phyloP scores from a whole-genome alignment of 441 rosid genomes.

The Aleurites moluccanus region DNA sequence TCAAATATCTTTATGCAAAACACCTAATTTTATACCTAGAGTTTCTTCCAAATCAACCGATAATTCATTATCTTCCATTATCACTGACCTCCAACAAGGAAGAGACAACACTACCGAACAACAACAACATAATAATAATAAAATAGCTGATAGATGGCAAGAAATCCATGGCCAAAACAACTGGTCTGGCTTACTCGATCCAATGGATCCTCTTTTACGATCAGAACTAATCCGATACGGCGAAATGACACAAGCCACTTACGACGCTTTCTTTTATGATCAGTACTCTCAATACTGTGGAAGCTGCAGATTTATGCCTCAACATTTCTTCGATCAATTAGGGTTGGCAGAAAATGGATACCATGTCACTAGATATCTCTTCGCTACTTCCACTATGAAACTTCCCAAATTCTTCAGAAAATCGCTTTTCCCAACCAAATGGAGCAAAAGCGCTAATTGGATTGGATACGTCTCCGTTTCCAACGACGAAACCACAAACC shows the following conservation, averaged over 20 bases:
- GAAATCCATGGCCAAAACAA: not conserved
- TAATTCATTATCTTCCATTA: slow-evolving; percentile 28
- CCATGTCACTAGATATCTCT: slow-evolving; percentile 47
- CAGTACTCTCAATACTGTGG: slow-evolving; percentile 58
- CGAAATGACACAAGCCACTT: slow-evolving; percentile 65
- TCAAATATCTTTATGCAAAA: not conserved
- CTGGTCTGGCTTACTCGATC: not conserved
- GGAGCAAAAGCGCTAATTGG: slow-evolving; percentile 73
- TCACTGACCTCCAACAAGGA: slow-evolving; percentile 34
- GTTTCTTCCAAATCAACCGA: slow-evolving; percentile 26
- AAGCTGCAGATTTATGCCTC: slow-evolving; percentile 45
- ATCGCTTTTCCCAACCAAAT: slow-evolving; percentile 58
- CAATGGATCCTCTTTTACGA: slow-evolving; percentile 52
- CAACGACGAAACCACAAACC: slow-evolving; percentile 50
- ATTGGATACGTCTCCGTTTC: slow-evolving; percentile 83
- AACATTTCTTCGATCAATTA: slow-evolving; percentile 41
- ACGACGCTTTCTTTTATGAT: slow-evolving; percentile 65
- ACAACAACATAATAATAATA: slow-evolving; percentile 1
- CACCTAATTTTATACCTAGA: not conserved
- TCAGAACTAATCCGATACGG: slow-evolving; percentile 71
- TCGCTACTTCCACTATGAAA: slow-evolving; percentile 56
- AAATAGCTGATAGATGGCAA: not conserved
- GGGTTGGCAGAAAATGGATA: slow-evolving; percentile 55
- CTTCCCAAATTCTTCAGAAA: slow-evolving; percentile 63
- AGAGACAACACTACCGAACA: slow-evolving; percentile 6